Evolutionary conservation across 139 green algal genomes (phyloP).

Genomic region (Coelastrella sp.): DNA sequence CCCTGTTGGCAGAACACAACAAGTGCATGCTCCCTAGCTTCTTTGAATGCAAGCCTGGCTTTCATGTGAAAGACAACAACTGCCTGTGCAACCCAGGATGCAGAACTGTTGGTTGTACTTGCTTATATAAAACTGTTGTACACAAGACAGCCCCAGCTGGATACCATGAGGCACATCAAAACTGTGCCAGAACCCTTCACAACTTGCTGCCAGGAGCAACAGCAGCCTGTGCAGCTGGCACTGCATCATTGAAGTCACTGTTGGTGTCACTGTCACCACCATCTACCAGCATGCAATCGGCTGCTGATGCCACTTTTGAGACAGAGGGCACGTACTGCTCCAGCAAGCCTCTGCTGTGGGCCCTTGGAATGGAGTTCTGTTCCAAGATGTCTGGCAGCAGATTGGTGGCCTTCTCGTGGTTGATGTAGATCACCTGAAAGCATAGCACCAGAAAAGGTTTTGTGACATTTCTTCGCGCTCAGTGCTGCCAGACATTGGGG

Average conservation of each 20-base stretch:
- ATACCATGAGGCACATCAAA: neutral
- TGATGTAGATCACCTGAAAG: slow-evolving; percentile 64
- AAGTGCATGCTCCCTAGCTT: no score
- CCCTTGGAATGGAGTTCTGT: slow-evolving; percentile 74
- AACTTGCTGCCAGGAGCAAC: slow-evolving; percentile 6
- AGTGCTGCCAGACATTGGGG: no score
- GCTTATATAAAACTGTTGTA: no score
- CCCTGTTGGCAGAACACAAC: no score
- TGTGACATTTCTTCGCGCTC: no score
- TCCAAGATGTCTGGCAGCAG: slow-evolving; percentile 71
- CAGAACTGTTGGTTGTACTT: no score
- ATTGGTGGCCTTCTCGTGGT: slow-evolving; percentile 54
- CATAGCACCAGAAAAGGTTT: no score
- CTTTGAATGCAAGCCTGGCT: no score
- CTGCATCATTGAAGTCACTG: slow-evolving; percentile 2
- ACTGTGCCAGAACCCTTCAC: neutral
- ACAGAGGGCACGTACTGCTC: neutral
- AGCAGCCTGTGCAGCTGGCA: neutral
- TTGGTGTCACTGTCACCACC: neutral
- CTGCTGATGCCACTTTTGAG: neutral
- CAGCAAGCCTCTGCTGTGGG: slow-evolving; percentile 63
- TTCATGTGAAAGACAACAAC: no score
- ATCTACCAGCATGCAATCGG: neutral
- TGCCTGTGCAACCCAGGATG: no score
- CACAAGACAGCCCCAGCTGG: no score